These are phyloP conservation scores for Bipolaris victoriae DNA, from an alignment of 2,329 filamentous ascomycete genomes.

Conservation along the genomic window DNA sequence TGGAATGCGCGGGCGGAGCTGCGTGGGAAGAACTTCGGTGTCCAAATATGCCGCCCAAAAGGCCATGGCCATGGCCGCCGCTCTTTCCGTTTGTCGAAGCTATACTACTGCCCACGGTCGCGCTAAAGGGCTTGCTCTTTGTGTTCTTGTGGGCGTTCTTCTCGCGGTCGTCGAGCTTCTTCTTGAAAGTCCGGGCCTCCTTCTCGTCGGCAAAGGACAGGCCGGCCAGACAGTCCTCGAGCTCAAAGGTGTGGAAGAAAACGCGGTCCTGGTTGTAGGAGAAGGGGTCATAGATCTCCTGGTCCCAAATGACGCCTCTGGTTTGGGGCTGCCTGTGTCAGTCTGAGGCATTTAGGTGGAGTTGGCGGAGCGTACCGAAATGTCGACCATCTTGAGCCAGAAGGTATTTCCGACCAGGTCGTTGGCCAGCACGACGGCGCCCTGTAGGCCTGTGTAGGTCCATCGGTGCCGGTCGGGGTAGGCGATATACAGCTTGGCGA, in stretches of 20 bases:
- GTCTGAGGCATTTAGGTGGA: slow-evolving; percentile 1
- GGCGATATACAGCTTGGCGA: slow-evolving; percentile 91
- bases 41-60: slow-evolving; percentile 59
- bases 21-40: slow-evolving; percentile 56
- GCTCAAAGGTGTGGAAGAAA: slow-evolving; percentile 97
- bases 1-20: slow-evolving; percentile 54
- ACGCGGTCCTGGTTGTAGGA: slow-evolving; percentile 95
- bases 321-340: slow-evolving; percentile 60
- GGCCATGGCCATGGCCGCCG: slow-evolving; percentile 50
- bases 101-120: slow-evolving; percentile 35
- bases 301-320: slow-evolving; percentile 52
- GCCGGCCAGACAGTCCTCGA: slow-evolving; percentile 88
- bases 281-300: slow-evolving; percentile 96
- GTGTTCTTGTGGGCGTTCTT: slow-evolving; percentile 94
- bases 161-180: slow-evolving; percentile 95
- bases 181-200: slow-evolving; percentile 94
- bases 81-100: slow-evolving; percentile 39
- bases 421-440: slow-evolving; percentile 88
- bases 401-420: slow-evolving; percentile 94
- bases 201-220: slow-evolving; percentile 96
- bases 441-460: slow-evolving; percentile 93
- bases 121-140: slow-evolving; percentile 73
- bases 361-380: slow-evolving; percentile 70
- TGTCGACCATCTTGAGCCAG: slow-evolving; percentile 96
- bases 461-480: slow-evolving; percentile 85